These are phyloP conservation scores for Corynascus novoguineensis DNA, from an alignment of 495 filamentous ascomycete species.

Conservation along the genomic window DNA sequence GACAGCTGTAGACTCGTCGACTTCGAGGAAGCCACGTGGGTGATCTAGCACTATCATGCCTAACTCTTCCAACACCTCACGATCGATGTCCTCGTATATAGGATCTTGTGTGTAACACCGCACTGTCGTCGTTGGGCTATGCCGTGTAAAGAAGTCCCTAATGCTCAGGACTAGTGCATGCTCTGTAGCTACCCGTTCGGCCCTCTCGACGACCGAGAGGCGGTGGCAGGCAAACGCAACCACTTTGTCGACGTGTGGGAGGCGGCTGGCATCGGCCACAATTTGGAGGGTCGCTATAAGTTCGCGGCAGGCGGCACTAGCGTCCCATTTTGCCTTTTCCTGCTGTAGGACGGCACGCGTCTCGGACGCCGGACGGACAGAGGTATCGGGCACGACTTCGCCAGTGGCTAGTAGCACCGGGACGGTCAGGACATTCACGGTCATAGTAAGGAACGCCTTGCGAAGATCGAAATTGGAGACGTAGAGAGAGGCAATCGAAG, in stretches of 20 bases:
- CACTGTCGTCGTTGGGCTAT: background rate
- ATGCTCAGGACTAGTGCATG: constrained; percentile 1
- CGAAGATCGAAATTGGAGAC: background rate
- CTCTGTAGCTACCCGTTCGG: background rate
- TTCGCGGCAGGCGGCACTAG: background rate
- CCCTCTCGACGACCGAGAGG: background rate
- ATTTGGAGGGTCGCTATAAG: background rate
- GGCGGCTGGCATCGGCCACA: constrained; percentile 2
- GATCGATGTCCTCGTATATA: background rate
- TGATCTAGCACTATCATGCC: background rate
- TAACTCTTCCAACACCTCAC: background rate
- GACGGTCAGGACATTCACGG: background rate
- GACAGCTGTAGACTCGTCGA: background rate
- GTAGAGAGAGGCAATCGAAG: background rate
- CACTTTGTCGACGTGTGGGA: constrained; percentile 1
- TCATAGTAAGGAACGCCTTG: background rate
- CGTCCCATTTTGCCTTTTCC: background rate
- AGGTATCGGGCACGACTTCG: background rate
- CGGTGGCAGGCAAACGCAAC: constrained; percentile 5
- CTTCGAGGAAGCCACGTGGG: background rate
- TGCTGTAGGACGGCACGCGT: background rate
- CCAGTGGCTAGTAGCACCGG: background rate
- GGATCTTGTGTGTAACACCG: background rate
- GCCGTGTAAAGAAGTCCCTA: constrained; percentile 1
- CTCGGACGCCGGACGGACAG: background rate